Conservation (phyloP, 257 asterid species). For the Perilla frutescens region DNA sequence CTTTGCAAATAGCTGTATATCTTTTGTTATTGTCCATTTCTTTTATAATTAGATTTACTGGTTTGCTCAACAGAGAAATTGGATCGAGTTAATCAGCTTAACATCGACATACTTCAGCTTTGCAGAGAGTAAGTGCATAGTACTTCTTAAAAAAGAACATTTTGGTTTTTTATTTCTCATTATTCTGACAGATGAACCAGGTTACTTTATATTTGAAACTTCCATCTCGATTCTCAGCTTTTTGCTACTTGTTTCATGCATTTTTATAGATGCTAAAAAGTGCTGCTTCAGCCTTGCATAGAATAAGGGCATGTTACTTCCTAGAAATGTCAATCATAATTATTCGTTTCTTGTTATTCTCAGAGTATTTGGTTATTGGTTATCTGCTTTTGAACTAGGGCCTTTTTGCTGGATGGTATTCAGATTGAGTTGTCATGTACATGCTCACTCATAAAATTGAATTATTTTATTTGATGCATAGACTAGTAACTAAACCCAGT, state of each 20-base stretch:
- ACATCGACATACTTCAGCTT: conserved; percentile 71
- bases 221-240: conserved; percentile 21
- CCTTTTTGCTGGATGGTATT: neutral
- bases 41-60: conserved; percentile 16
- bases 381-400: neutral
- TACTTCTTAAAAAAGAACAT: conserved; percentile 17
- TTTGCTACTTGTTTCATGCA: conserved; percentile 5
- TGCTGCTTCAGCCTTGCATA: neutral
- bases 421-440: conserved; percentile 3
- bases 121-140: conserved; percentile 78
- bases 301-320: neutral
- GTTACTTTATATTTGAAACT: conserved; percentile 5
- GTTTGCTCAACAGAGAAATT: conserved; percentile 67
- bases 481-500: neutral
- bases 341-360: neutral
- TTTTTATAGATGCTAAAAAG: neutral
- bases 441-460: conserved; percentile 3
- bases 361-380: neutral
- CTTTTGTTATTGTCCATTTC: conserved; percentile 20
- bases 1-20: conserved; percentile 24
- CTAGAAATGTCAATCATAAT: neutral
- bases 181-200: conserved; percentile 1
- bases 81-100: conserved; percentile 72
- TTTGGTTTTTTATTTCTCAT: conserved; percentile 16
- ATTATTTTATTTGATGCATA: neutral